Evolutionary conservation across 805 yeast genomes (phyloP), one percentile per base, ranked within the genome.

Genomic region (Starmera pachycereana): DNA sequence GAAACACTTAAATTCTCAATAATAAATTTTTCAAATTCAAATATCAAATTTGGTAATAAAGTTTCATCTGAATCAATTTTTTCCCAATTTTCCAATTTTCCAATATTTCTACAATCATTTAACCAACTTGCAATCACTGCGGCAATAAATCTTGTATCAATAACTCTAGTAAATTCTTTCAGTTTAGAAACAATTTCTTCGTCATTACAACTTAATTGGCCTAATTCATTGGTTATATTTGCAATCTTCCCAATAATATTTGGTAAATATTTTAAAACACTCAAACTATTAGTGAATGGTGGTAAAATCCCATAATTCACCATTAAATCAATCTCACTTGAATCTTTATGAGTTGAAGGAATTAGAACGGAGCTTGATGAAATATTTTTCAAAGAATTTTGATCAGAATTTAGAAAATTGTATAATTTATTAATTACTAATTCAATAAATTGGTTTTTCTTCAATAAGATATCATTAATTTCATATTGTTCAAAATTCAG

Each of bases 261-360:
- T 1, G 77, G 68, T 32, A 75, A 54, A 48, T 72, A 77, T 46
- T 71, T 66, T 30, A 77, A 55, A 3, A 81, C 66, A 36, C 84
- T 68, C 19, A 83, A 60, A 8, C 81, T 72, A 51, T 81, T 83
- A 1, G 87, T 66, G 40, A 66, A 65, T 1, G 81, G 79, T 4
- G 90, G 89, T 18, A 80, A 53, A 49, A 77, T 78, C 1, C 80
- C 79, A 53, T 64, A 74, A 30, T 60, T 58, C 7, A 22, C 27
- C 27, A 22, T 22, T 8, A 22, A 22, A 7, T 47, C 36, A 1
- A 65, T 54, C 2, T 50, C 35, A 6, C 65, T 66, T 10, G 57
- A 48, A 11, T 49, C 58, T 31, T 51, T 44, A 7, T 41, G 42
- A 4, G 41, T 42, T 11, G 40, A 42, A 11, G 41, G 12, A 8